Base-by-base conservation (phyloP, 495 filamentous ascomycete species). In the Terfezia claveryi region DNA sequence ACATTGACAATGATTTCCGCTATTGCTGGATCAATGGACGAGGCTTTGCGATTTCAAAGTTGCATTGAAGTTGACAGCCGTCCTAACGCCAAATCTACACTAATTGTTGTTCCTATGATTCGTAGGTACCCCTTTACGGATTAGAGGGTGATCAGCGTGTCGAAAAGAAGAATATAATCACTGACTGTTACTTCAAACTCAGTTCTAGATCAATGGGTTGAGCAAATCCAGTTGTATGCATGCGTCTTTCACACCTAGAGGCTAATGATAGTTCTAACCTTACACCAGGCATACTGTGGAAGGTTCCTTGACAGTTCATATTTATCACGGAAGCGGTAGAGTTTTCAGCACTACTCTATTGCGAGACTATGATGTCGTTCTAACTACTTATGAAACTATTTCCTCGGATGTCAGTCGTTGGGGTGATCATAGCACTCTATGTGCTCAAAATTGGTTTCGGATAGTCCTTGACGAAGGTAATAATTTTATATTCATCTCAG, bases 391-490 rank as follows among this genome's bases (percentile, higher is more conserved):
- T 36, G 61, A 61, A 14, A 73, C 69, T 0, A 55, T 72, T 4
- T 58, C 61, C 10, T 49, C 62, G 0, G 69, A 68, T 7, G 2
- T 12, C 41, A 46, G 12, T 20, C 57, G 55, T 17, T 44, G 20
- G 27, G 56, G 37, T 36, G 54, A 58, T 10, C 32, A 52, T 8
- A 59, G 52, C 14, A 49, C 44, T n/a, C 60, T 73, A 7, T 55
- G 64, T 52, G 38, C 53, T 7, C 54, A 70, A n/a, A 50, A 59
- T 5, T 72, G 70, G 70, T 68, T 67, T 53, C 62, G 72, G 14
- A 55, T 74, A 23, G 62, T 74, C 0, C 61, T 74, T 1, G 72
- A 73, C 49, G 71, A 73, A 66, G 71, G 72, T 71, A 58, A 1
- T 46, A 4, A 11, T 50, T 8, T 23, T 23, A 17, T 17, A 14